A percentile compares a stretch with the other conserved stretches of the same genome.
Conservation (phyloP, 331 rosid genomes). For the Malus hybrid region DNA sequence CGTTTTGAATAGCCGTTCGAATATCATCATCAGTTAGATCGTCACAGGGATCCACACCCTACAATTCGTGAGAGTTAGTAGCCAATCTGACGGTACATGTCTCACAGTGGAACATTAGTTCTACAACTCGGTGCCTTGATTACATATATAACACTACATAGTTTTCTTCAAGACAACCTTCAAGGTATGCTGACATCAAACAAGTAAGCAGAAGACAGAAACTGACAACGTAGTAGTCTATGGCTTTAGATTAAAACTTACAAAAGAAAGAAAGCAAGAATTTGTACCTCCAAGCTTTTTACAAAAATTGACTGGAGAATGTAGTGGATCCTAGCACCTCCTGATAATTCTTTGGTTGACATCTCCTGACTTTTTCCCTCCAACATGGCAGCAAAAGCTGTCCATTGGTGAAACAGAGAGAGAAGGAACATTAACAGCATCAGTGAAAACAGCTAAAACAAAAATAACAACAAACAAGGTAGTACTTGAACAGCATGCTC, state of each 20-base stretch:
- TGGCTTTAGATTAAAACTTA: not conserved
- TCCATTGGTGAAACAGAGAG: not conserved
- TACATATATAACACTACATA: not conserved
- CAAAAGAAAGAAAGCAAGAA: not conserved
- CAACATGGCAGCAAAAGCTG: conserved; percentile 36
- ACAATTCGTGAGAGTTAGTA: conserved; percentile 1
- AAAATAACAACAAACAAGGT: not conserved
- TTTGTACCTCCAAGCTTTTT: conserved; percentile 36
- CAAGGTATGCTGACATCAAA: not conserved
- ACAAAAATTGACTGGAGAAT: conserved; percentile 42
- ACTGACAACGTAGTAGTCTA: not conserved
- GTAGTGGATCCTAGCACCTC: conserved; percentile 40
- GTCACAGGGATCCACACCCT: conserved; percentile 43
- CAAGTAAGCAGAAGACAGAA: not conserved
- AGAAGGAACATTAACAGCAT: not conserved
- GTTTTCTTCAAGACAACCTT: not conserved
- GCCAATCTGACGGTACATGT: not conserved
- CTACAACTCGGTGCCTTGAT: not conserved
- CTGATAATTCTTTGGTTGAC: conserved; percentile 30
- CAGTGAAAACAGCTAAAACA: not conserved
- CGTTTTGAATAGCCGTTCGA: conserved; percentile 41
- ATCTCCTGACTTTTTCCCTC: conserved; percentile 31
- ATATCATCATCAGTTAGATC: conserved; percentile 35
- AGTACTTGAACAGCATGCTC: not conserved
- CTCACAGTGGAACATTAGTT: not conserved